These are phyloP conservation scores for Spathaspora girioi DNA, from an alignment of 805 yeast species.

Conservation along the genomic window DNA sequence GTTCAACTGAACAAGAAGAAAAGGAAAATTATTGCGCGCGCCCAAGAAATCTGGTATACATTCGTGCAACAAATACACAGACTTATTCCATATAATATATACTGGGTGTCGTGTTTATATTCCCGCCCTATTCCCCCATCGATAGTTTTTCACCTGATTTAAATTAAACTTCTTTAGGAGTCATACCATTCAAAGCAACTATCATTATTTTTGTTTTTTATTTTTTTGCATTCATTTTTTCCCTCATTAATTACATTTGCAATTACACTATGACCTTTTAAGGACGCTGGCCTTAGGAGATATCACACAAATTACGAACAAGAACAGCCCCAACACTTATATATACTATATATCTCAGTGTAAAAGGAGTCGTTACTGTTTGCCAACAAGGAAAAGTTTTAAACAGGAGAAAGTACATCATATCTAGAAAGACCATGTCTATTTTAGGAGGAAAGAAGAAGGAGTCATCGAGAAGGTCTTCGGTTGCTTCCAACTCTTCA, in stretches of 20 bases:
- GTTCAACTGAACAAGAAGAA: background rate
- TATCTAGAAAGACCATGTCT: conserved; percentile 4
- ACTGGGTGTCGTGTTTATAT: background rate
- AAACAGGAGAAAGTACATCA: background rate
- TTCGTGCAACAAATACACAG: background rate
- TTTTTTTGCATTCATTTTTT: background rate
- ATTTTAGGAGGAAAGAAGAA: conserved; percentile 8
- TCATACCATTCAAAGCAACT: background rate
- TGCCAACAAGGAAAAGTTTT: background rate
- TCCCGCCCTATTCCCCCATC: background rate
- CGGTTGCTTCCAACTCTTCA: conserved; percentile 17
- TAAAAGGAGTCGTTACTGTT: background rate
- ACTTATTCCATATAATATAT: background rate
- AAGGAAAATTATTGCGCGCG: background rate
- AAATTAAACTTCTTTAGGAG: background rate
- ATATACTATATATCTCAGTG: background rate
- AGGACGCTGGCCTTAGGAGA: background rate
- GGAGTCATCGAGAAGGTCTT: conserved; percentile 7
- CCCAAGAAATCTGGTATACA: background rate
- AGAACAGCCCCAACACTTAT: background rate
- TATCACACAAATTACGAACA: background rate
- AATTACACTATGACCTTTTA: background rate
- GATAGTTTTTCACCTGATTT: background rate
- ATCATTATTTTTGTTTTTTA: background rate
- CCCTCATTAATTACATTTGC: background rate